Evolutionary conservation across 2,329 filamentous ascomycete genomes (phyloP), one percentile per base, ranked within the genome.

Genomic region (Alternaria solani): DNA sequence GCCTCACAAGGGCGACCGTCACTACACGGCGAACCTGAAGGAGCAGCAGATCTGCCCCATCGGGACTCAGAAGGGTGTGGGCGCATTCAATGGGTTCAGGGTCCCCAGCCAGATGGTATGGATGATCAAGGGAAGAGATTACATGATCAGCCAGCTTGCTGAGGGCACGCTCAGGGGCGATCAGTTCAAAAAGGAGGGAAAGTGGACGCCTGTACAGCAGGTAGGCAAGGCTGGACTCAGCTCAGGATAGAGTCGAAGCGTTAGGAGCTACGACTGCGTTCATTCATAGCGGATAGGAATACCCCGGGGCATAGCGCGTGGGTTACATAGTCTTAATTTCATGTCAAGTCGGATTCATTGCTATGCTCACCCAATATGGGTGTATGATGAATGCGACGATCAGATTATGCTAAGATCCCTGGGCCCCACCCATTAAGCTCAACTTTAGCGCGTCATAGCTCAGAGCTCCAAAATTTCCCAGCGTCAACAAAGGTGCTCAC

Each of bases 71-170:
- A 79, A 78, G 64, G 78, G 77, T 18, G 76, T 78, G 18, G 76
- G 76, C 26, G 76, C 75, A 9, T 72, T 75, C 20, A 75, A 75
- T 49, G 80, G 81, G 1, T 71, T 73, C 49, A 74, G 68, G 43
- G 59, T 80, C 2, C 81, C 78, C 7, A 78, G 75, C 49, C 70
- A 77, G 54, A 72, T 82, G 75, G 78, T 83, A 5, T 76, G 73
- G 75, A 65, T 75, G 62, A 76, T 81, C 57, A 83, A 83, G 69
- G 79, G 80, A 11, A 72, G 76, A 52, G 80, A 82, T 56, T 82
- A 78, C 51, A 69, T 82, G 65, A 62, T 71, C 36, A 58, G 65
- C 9, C 62, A 71, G 57, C 51, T 74, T 61, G 76, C 70, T 11
- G 52, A 66, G 55, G 54, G 43, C 2, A 71, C 70, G n/a, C 6